These are phyloP conservation scores for Gaertneriomyces sp. DNA, from an alignment of 192 early-diverging fungal species.

Conservation along the genomic window DNA sequence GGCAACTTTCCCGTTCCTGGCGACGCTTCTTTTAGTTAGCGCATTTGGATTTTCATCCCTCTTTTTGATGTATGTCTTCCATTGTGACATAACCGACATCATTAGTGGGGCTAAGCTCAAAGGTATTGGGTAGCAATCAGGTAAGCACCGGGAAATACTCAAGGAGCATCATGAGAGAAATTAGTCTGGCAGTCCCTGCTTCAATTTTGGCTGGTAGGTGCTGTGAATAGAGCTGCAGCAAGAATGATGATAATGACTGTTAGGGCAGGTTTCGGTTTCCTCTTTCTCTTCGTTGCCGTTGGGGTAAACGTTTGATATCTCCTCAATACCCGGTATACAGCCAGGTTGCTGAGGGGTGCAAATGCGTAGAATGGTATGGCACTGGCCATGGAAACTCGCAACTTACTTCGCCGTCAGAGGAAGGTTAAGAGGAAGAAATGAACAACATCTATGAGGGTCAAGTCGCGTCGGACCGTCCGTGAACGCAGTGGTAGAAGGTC, in stretches of 20 bases:
- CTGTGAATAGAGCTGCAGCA: background rate
- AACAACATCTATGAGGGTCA: too few relatives aligned
- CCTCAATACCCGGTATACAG: too few relatives aligned
- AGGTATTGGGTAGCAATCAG: conserved; percentile 10
- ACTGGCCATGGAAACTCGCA: too few relatives aligned
- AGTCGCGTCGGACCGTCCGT: too few relatives aligned
- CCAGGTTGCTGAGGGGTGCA: too few relatives aligned
- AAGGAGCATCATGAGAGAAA: conserved; percentile 1
- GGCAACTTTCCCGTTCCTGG: conserved; percentile 6
- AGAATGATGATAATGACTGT: background rate
- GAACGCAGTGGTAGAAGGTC: too few relatives aligned
- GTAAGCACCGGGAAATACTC: conserved; percentile 21
- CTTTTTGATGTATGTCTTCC: conserved; percentile 21
- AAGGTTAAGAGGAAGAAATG: too few relatives aligned
- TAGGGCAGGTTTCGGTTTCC: background rate
- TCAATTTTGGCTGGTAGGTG: conserved; percentile 24
- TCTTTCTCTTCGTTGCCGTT: conserved; percentile 6
- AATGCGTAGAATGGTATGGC: too few relatives aligned
- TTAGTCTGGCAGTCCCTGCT: conserved; percentile 14
- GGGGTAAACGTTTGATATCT: background rate
- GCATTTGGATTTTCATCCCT: conserved; percentile 13
- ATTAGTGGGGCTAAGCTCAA: background rate
- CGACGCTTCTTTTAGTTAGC: background rate
- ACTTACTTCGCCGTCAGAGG: too few relatives aligned
- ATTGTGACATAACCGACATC: background rate